phyloP scores from a whole-genome alignment of 345 rosid species.

The Bruguiera sexangula region DNA sequence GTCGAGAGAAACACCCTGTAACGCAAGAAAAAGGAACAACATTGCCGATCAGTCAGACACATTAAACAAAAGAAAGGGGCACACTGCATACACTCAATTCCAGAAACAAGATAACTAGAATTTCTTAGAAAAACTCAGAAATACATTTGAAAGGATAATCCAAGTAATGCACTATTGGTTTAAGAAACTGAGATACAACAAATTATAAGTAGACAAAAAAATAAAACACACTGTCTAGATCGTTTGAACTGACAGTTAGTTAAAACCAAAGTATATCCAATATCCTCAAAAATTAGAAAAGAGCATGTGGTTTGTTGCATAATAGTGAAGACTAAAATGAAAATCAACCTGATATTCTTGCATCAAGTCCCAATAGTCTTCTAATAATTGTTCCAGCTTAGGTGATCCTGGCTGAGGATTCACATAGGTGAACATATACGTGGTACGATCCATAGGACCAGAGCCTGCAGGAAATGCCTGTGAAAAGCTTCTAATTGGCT shows the following conservation, averaged over 20 bases:
- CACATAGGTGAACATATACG: conserved; percentile 93
- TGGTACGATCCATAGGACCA: conserved; percentile 84
- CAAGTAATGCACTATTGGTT: too few relatives aligned
- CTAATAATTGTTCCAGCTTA: conserved; percentile 74
- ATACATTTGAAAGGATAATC: too few relatives aligned
- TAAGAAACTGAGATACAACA: too few relatives aligned
- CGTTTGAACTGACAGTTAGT: background rate
- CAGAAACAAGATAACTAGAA: too few relatives aligned
- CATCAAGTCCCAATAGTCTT: conserved; percentile 87
- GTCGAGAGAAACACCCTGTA: conserved; percentile 71
- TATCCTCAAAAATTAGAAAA: conserved; percentile 6
- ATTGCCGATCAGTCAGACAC: conserved; percentile 3
- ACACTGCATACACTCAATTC: too few relatives aligned
- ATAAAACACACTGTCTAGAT: background rate
- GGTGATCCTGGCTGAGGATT: conserved; percentile 77
- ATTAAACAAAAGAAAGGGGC: background rate
- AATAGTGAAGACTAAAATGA: conserved; percentile 5
- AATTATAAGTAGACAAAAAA: too few relatives aligned
- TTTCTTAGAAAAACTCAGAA: too few relatives aligned
- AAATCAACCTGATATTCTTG: conserved; percentile 76
- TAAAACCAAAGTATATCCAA: background rate
- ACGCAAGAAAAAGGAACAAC: conserved; percentile 6
- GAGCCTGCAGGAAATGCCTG: conserved; percentile 99
- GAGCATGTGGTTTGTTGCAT: background rate
- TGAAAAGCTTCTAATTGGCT: conserved; percentile 17